These are phyloP conservation scores for Iodosphaeria phyllophila DNA, from an alignment of 2,329 filamentous ascomycete genomes.

Conservation along the genomic window DNA sequence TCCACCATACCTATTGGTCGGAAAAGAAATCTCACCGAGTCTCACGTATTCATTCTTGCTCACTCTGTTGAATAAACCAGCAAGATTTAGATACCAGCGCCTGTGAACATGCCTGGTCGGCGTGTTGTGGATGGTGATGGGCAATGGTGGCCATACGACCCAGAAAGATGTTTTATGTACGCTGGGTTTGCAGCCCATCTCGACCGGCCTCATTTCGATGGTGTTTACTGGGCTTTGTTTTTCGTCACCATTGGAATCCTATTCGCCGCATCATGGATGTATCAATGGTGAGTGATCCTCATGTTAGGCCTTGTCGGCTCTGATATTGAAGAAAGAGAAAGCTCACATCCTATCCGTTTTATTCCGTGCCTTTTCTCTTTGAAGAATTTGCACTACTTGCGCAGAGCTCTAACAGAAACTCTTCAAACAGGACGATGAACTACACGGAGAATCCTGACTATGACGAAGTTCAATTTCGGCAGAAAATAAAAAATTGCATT, in stretches of 20 bases:
- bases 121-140: too few species aligned
- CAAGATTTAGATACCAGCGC: too few species aligned
- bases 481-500: slow-evolving; percentile 20
- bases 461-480: slow-evolving; percentile 17
- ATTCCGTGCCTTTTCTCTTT: background rate
- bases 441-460: slow-evolving; percentile 13
- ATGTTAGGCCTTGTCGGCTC: background rate
- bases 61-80: too few species aligned
- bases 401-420: too few species aligned
- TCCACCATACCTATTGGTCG: too few species aligned
- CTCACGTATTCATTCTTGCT: too few species aligned
- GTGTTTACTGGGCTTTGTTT: slow-evolving; percentile 22
- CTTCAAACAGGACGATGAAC: slow-evolving; percentile 18
- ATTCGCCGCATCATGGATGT: slow-evolving; percentile 18
- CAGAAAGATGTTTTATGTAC: slow-evolving; percentile 17
- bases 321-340: background rate
- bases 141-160: slow-evolving; percentile 13
- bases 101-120: too few species aligned
- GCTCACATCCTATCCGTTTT: too few species aligned
- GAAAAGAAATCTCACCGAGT: too few species aligned
- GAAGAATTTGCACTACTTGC: too few species aligned
- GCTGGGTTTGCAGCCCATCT: slow-evolving; percentile 19
- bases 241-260: slow-evolving; percentile 16
- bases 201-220: slow-evolving; percentile 16
- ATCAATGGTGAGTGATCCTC: slow-evolving; percentile 12